These are phyloP conservation scores for Fraxinus anomala DNA, from an alignment of 257 asterid species.

Conservation along the genomic window DNA sequence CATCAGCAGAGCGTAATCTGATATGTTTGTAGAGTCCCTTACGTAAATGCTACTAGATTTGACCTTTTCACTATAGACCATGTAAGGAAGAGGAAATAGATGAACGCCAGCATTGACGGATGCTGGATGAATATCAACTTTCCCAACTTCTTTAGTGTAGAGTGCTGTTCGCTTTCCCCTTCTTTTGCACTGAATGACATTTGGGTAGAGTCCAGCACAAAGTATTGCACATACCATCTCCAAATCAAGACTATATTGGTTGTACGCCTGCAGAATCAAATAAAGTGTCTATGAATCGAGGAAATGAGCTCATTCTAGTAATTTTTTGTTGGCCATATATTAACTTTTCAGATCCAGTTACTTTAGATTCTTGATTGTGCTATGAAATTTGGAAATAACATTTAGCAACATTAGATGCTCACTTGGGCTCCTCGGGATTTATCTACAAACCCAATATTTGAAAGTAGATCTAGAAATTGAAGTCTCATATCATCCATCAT, in stretches of 20 bases:
- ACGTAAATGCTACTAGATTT: constrained; percentile 72
- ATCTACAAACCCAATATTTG: constrained; percentile 81
- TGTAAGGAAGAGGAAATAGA: constrained; percentile 83
- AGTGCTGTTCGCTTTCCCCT: constrained; percentile 85
- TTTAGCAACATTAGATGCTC: constrained; percentile 28
- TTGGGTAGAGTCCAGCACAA: constrained; percentile 95
- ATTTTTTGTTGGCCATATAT: not conserved
- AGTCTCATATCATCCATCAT: constrained; percentile 89
- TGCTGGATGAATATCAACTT: constrained; percentile 87
- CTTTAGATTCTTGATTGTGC: not conserved
- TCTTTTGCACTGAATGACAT: constrained; percentile 94
- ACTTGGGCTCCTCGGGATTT: constrained; percentile 68
- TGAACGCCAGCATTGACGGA: constrained; percentile 83
- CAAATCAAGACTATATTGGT: constrained; percentile 68
- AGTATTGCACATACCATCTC: constrained; percentile 96
- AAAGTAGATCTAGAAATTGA: constrained; percentile 83
- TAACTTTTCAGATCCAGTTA: not conserved
- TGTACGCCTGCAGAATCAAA: constrained; percentile 62
- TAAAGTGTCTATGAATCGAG: not conserved
- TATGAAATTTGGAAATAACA: not conserved
- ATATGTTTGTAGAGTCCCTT: constrained; percentile 87
- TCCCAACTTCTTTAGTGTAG: constrained; percentile 85
- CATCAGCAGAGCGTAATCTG: constrained; percentile 90
- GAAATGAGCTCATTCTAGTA: not conserved
- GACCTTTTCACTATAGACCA: constrained; percentile 93